Base-by-base conservation (phyloP, 1,284 basidiomycete genomes). In the Irpex sp. region DNA sequence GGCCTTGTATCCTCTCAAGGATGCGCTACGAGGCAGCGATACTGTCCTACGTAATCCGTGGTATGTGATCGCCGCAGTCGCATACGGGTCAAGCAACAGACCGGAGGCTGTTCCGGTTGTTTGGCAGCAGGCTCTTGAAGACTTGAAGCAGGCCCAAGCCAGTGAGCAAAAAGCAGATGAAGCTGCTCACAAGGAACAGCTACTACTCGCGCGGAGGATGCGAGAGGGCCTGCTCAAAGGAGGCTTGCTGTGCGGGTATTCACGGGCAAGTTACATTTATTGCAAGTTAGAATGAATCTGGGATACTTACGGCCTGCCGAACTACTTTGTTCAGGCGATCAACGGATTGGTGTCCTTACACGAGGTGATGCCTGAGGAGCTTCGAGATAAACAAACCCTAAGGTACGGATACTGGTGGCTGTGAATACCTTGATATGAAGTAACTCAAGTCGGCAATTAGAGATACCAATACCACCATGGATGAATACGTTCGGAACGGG, bases 61-160 rank as follows among this genome's bases (percentile, higher is more conserved):
- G 86, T 85, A 82, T 64, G 76, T 86, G 49, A 73, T 86, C 49
- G 78, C 84, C 2, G 80, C 82, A 13, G 81, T 85, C 37, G 77
- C 82, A 0, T 86, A 84, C 71, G 80, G 78, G 65, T 81, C 85
- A 1, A 79, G 79, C 69, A 87, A 88, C 69, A 75, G 75, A 56
- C 80, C 85, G 2, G 83, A 86, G 47, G 83, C 75, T 0, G 80
- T 87, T n/a, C 82, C 84, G 1, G 68, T 71, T 51, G 79, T 88
- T 13, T 85, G 85, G 70, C 66, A 79, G 56, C 75, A 81, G 64
- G 84, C 77, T 2, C 67, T 85, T 52, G 63, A 75, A 4, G 81
- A 84, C 58, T 70, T 84, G 1, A 67, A 72, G 59, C 59, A 56
- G 6, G 67, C 63, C 7, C 72, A 73, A 31, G 49, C 47, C 6